Evolutionary conservation across 768 basidiomycete species (phyloP).

Genomic region (Russula olivacea): DNA sequence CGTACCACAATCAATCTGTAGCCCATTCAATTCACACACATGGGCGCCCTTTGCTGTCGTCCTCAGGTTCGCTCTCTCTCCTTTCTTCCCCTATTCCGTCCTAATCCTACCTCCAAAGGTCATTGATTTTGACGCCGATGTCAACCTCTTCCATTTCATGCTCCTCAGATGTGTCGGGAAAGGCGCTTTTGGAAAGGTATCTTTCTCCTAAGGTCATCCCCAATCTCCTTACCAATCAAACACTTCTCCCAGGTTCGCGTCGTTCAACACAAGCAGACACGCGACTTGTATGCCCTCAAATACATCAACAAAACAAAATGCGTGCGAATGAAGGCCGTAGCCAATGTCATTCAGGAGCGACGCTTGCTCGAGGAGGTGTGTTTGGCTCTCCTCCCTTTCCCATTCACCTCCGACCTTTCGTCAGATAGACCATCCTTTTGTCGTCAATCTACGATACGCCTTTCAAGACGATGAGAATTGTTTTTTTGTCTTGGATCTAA

Average conservation of each 20-base stretch:
- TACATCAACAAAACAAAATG: slow-evolving; percentile 99
- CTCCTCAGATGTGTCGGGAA: slow-evolving; percentile 96
- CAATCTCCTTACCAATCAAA: neutral
- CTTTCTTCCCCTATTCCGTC: neutral
- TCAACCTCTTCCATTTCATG: slow-evolving; percentile 95
- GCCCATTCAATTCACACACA: slow-evolving; percentile 29
- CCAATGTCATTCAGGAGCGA: slow-evolving; percentile 95
- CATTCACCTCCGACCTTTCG: slow-evolving; percentile 25
- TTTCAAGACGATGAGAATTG: slow-evolving; percentile 99
- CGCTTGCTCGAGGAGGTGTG: slow-evolving; percentile 89
- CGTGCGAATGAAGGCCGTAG: slow-evolving; percentile 97
- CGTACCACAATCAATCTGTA: slow-evolving; percentile 10
- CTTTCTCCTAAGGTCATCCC: slow-evolving; percentile 22
- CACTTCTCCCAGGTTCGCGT: slow-evolving; percentile 74
- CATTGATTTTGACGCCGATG: slow-evolving; percentile 92
- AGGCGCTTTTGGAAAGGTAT: slow-evolving; percentile 96
- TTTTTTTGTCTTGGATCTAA: slow-evolving; percentile 96
- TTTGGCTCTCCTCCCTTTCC: slow-evolving; percentile 2
- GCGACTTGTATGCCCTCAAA: slow-evolving; percentile 93
- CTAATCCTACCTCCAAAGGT: slow-evolving; percentile 44
- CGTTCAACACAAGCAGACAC: slow-evolving; percentile 98
- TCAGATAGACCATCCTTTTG: slow-evolving; percentile 91
- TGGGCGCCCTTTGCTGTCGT: slow-evolving; percentile 86
- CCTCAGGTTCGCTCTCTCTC: slow-evolving; percentile 50
- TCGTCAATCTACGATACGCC: slow-evolving; percentile 92